Evolutionary conservation across 1,139 yeast genomes (phyloP).

Genomic region (Magnusiomyces fungicola): DNA sequence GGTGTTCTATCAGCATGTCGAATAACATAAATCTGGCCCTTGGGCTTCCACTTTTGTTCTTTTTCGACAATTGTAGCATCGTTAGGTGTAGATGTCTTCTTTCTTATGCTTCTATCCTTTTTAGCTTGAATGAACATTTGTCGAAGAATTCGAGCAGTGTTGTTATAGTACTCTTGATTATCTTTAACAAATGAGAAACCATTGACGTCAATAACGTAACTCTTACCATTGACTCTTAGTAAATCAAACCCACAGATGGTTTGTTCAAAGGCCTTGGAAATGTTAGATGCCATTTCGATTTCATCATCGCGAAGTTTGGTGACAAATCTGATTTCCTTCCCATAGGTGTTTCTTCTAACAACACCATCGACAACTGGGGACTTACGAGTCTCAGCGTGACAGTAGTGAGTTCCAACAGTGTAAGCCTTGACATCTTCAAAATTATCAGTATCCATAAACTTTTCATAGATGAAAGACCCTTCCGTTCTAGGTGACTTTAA

Average conservation of each 20-base stretch:
- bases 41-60: conserved; percentile 94
- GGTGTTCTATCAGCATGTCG: conserved; percentile 99
- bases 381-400: conserved; percentile 97
- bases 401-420: conserved; percentile 83
- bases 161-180: conserved; percentile 76
- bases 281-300: conserved; percentile 67
- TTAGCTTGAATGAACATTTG: conserved; percentile 60
- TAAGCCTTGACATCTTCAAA: conserved; percentile 98
- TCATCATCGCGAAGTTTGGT: conserved; percentile 75
- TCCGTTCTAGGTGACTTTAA: conserved; percentile 69
- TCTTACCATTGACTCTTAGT: conserved; percentile 77
- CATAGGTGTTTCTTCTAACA: conserved; percentile 94
- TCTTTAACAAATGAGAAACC: conserved; percentile 98
- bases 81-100: conserved; percentile 14
- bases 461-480: conserved; percentile 88
- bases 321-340: conserved; percentile 88
- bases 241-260: conserved; percentile 98
- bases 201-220: conserved; percentile 94
- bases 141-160: conserved; percentile 71
- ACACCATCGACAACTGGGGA: conserved; percentile 99
- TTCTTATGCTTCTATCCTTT: conserved; percentile 39
- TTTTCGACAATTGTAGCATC: conserved; percentile 50
- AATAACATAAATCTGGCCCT: conserved; percentile 84
- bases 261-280: conserved; percentile 73
- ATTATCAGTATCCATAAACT: conserved; percentile 96